Base-by-base conservation (phyloP, 2,329 filamentous ascomycete species). In the Phyllachora maydis region DNA sequence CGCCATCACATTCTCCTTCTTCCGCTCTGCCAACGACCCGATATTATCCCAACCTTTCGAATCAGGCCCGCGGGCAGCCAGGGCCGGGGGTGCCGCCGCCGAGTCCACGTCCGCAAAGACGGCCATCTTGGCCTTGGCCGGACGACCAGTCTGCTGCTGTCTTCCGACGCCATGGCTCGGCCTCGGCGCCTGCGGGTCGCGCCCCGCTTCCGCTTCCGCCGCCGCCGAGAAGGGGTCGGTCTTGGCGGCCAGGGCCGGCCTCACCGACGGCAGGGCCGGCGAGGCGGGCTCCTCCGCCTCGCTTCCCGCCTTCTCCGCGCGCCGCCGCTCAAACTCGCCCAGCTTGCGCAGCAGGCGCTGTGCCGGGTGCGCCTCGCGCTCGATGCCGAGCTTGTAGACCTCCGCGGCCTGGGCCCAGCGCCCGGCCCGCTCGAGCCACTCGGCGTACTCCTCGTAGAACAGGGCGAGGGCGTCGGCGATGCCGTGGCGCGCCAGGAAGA, bases 391-490 rank as follows among this genome's bases (percentile, higher is more conserved):
- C 36, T 73, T 71, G 45, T 90, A 95, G 1, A 98, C 77, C 45
- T 98, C 88, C 36, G 92, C 82, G 1, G 88, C 85, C 45, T 98
- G 88, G 12, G 59, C 63, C 76, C 81, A 93, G 32, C 85, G 61
- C 9, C 70, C 76, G 5, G 72, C 76, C 17, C 67, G 59, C 50
- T 98, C 88, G 5, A 98, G 56, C 79, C 83, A 95, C 2, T 69
- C 75, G 1, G 88, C 83, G 42, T 91, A 98, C 41, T 95, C 88
- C 44, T 98, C 88, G 47, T 98, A 98, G 46, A 82, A 98, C 4
- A 95, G 55, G 2, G 88, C 88, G 3, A 98, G 61, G 1, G 61
- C 57, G 39, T 93, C 82, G 30, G 85, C 88, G 29, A 98, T 79
- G 31, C 61, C 63, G 42, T 98, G 82, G 23, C 83, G 75, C 8